A percentile compares a stretch with the other conserved stretches of the same genome.
Evolutionary conservation across 768 basidiomycete species (phyloP).

Genomic region (Calocera viscosa): DNA sequence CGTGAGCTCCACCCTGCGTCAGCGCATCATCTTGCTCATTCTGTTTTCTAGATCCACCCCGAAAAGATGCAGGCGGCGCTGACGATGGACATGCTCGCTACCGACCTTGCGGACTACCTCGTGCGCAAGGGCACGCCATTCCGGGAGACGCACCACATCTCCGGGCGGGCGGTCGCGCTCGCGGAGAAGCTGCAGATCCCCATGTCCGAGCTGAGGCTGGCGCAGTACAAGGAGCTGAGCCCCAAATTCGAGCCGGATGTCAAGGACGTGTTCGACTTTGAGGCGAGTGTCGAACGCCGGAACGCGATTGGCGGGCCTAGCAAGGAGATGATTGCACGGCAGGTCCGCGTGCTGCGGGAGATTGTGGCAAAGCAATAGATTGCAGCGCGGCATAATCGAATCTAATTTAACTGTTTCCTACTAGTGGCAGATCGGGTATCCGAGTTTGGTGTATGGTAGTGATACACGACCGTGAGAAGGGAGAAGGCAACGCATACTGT

Average conservation of each 20-base stretch:
- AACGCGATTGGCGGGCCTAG: conserved; percentile 88
- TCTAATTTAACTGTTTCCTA: too few relatives aligned
- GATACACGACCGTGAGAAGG: too few relatives aligned
- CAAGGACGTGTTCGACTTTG: conserved; percentile 79
- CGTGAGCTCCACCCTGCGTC: conserved; percentile 33
- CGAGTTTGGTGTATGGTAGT: too few relatives aligned
- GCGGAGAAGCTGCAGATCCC: conserved; percentile 75
- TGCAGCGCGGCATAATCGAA: not conserved
- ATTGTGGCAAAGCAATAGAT: conserved; percentile 32
- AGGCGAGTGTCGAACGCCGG: conserved; percentile 84
- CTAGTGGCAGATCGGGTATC: too few relatives aligned
- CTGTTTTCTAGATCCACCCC: conserved; percentile 53
- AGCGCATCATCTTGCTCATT: not conserved
- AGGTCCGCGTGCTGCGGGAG: conserved; percentile 63
- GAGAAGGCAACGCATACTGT: not conserved
- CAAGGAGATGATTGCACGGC: conserved; percentile 67
- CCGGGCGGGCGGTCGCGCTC: conserved; percentile 88
- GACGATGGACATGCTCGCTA: conserved; percentile 96
- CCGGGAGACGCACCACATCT: conserved; percentile 96
- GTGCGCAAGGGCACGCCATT: conserved; percentile 98
- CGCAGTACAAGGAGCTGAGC: conserved; percentile 66
- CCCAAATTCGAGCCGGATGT: conserved; percentile 74
- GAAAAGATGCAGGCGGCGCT: conserved; percentile 82
- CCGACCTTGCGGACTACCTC: conserved; percentile 97
- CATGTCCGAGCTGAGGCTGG: conserved; percentile 63